Base-by-base conservation (phyloP, 2,329 filamentous ascomycete species). In the Aspergillus sp. region DNA sequence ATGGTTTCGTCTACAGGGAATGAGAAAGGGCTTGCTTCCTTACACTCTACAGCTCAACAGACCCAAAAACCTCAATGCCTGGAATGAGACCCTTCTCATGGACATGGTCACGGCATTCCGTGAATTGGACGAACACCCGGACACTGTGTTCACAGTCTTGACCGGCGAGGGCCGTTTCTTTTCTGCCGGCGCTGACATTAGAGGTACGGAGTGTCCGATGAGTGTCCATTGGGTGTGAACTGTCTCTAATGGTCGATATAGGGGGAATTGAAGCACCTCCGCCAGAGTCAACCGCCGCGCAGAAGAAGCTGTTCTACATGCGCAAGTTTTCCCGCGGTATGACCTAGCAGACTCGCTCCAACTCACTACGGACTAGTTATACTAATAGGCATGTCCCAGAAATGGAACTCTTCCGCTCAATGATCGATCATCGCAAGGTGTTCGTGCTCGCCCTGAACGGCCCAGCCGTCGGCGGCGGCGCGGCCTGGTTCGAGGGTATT, bases 161-260 rank as follows among this genome's bases (percentile, higher is more conserved):
- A 80, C 77, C 1, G 77, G 77, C 16, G 76, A 78, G 56, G 77
- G 77, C 2, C 65, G 76, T 10, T 80, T 79, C 62, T 80, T 80
- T 59, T 76, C 72, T 17, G 74, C 76, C 0, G 77, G 77, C 16
- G 77, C 77, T 16, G 77, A 80, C 66, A 73, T 80, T 1, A 73
- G 68, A 59, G 70, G 73, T 65, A 56, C 17, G 59, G 46, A 60
- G 64, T 7, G 68, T 73, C 24, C n/a, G 16, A n/a, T 3, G 16
- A 6, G 2, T 22, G 0, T 14, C 5, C 40, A 42, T 14, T 42
- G 4, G 17, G 9, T 2, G 16, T 42, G 40, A 10, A 13, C 40
- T 3, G 10, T 2, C 26, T 3, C 40, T 42, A 20, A 42, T 13
- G 16, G 2, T 11, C 2, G 2, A 22, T 4, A 13, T 13, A 42